Base-by-base conservation (phyloP, 352 stramenopile genomes). In the Phytopythium aichiense region DNA sequence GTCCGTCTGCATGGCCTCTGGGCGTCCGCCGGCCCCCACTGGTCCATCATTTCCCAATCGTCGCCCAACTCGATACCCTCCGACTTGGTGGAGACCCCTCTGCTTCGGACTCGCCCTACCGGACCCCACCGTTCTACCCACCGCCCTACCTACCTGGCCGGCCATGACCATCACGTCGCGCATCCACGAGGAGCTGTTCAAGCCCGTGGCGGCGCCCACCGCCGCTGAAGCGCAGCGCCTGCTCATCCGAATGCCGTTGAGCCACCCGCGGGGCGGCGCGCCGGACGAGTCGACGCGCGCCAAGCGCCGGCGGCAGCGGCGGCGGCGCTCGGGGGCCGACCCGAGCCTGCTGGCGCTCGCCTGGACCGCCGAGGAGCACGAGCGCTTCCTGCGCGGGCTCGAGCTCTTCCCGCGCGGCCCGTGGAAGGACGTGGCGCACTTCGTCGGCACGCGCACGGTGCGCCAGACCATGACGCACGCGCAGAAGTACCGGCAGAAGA, bases 401-500 rank as follows among this genome's bases (percentile, higher is more conserved):
- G 57, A 63, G 25, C 23, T 56, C 8, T 63, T 56, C 22, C 57
- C 57, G 22, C 46, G 31, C 35, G 57, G 57, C 12, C 57, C 57
- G 33, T 63, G 57, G 57, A 63, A 63, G 57, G 57, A 46, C 18
- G 57, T 63, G 20, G 57, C 57, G 22, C 12, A 28, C 7, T 63
- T 20, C 43, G 57, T 63, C 31, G 79, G 73, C 43, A 90, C 84
- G 22, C 81, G 81, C 52, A 89, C 77, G 0, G 81, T 89, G 50
- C 77, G 82, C 18, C 82, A 91, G 72, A 89, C 79, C 37, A 89
- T 89, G 79, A 90, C 81, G 0, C 81, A 92, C 54, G 81, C 79
- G 23, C 81, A 91, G 54, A 89, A 91, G 68, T 90, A 90, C 63
- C 77, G 77, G 0, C 73, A 88, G 61, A 91, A 91, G 53, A 59